phyloP scores from a whole-genome alignment of 345 rosid species.

The Cardamine occulta region DNA sequence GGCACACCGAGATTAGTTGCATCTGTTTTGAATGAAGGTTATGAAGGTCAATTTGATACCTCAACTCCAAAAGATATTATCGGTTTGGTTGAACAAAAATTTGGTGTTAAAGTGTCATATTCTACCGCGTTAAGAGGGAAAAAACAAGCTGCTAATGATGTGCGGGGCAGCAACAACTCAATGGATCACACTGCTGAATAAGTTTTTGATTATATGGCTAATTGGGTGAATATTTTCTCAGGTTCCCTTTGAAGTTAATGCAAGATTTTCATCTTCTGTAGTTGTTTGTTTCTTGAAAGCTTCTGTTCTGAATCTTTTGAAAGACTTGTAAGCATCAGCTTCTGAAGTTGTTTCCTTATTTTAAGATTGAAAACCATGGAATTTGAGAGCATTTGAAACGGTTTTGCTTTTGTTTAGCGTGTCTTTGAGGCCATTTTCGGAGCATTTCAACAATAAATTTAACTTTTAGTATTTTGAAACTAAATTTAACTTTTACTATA shows the following conservation, averaged over 20 bases:
- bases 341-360: not conserved
- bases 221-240: constrained; percentile 34
- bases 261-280: not conserved
- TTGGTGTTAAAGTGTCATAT: not conserved
- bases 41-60: not conserved
- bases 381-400: not conserved
- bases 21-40: not conserved
- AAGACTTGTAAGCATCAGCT: constrained; percentile 27
- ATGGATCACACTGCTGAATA: not conserved
- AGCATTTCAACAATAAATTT: no score
- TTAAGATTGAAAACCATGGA: not conserved
- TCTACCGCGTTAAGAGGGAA: not conserved
- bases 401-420: not conserved
- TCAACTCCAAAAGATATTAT: not conserved
- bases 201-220: constrained; percentile 1
- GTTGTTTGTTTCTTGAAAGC: constrained; percentile 9
- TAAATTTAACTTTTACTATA: not conserved
- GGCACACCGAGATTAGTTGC: not conserved
- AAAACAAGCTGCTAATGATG: not conserved
- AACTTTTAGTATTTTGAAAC: not conserved
- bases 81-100: not conserved
- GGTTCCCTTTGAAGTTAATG: constrained; percentile 54
- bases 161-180: not conserved
- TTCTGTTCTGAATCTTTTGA: constrained; percentile 3
- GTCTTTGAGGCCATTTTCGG: not conserved